Evolutionary conservation across 1,284 basidiomycete species (phyloP).

Genomic region (Marasmius oreades): DNA sequence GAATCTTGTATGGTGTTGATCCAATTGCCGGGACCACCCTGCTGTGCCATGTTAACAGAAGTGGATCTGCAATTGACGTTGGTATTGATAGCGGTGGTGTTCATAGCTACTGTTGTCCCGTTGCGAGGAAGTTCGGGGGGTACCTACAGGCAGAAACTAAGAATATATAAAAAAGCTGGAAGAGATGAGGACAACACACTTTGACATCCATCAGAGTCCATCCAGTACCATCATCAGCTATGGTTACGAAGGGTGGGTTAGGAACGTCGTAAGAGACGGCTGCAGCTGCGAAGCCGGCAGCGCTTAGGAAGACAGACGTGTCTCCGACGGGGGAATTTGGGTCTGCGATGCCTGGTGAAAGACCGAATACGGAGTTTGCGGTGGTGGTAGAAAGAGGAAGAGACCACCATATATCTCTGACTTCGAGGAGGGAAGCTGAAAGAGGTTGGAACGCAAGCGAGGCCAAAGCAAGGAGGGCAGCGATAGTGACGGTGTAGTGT

Average conservation of each 20-base stretch:
- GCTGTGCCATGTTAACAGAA: constrained; percentile 29
- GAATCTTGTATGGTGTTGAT: constrained; percentile 35
- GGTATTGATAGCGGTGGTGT: constrained; percentile 44
- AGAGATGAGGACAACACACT: constrained; percentile 23
- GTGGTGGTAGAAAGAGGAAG: constrained; percentile 26
- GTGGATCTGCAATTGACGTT: constrained; percentile 40
- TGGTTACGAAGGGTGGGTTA: constrained; percentile 37
- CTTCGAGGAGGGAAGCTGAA: constrained; percentile 43
- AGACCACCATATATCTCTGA: constrained; percentile 37
- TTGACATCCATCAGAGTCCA: constrained; percentile 46
- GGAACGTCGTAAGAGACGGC: constrained; percentile 41
- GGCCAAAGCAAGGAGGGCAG: constrained; percentile 44
- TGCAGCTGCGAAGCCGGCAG: constrained; percentile 50
- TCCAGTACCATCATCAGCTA: constrained; percentile 15
- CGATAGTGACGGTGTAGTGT: constrained; percentile 45
- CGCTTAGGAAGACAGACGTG: constrained; percentile 43
- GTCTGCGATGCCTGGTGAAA: constrained; percentile 37
- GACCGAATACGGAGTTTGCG: constrained; percentile 27
- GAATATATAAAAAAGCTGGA: neutral
- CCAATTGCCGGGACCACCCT: constrained; percentile 32
- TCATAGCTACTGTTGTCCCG: constrained; percentile 37
- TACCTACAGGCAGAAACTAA: constrained; percentile 17
- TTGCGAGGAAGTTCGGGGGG: constrained; percentile 28
- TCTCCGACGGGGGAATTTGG: constrained; percentile 31
- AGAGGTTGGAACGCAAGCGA: constrained; percentile 47